Evolutionary conservation across 2,329 filamentous ascomycete species (phyloP), one percentile per base, ranked within the genome.

Genomic region (Oidium heveae): DNA sequence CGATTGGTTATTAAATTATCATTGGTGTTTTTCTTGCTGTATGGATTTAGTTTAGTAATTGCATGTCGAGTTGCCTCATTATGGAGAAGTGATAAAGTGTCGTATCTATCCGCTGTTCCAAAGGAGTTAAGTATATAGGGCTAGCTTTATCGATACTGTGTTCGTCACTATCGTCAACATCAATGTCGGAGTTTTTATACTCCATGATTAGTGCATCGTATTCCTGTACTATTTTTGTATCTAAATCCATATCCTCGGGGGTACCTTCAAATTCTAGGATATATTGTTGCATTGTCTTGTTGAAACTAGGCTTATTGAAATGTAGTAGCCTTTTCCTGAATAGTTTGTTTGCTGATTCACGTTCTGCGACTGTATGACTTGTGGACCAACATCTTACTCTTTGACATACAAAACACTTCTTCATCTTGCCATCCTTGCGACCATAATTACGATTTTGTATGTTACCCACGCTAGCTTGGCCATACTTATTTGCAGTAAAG

Each of bases 401-500:
- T 46, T 54, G 44, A n/a, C 53, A 54, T 36, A 53, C 52, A 53
- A 53, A 43, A 53, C 22, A 53, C 32, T 53, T 43, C 28, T 52
- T 52, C 24, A 34, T 33, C 15, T 6, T 15, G 47, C 15, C 32
- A 32, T 18, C 28, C 22, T 24, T 47, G 24, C 44, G 18, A 24
- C 44, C 20, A 15, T 28, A 28, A 28, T 28, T 28, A 4, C 4
- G 36, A n/a, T 39, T 39, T 39, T 10, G 36, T 13, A 39, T 39
- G 10, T 13, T 39, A n/a, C 12, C 16, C 12, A 39, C 36, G 36
- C 12, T 39, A n/a, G 36, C 12, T 39, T 39, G 36, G 36, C 36
- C 10, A 39, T n/a, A 9, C 12, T 39, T 4, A n/a, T 13, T n/a
- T n/a, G 12, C 16, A 39, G 12, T n/a, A 39, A n/a, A 39, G 36